Percentiles rank a stretch among this genome's conserved stretches.
These are phyloP conservation scores for Colletotrichum melonis DNA, from an alignment of 2,329 filamentous ascomycete genomes.

Conservation along the genomic window DNA sequence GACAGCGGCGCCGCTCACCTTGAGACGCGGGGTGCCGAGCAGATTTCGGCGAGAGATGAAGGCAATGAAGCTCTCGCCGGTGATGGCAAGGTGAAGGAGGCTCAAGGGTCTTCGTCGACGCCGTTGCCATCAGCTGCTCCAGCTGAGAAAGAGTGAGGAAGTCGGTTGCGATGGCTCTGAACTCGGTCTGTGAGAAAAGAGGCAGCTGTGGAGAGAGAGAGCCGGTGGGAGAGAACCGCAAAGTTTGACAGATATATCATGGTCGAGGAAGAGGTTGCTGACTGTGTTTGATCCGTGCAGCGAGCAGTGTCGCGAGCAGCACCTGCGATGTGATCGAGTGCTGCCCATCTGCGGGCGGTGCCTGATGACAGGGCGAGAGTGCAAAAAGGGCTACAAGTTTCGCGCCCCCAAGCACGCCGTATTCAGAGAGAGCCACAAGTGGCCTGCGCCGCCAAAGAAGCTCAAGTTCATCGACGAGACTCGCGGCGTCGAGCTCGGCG, in stretches of 20 bases:
- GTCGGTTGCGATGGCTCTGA: background rate
- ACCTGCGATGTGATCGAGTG: slow-evolving; percentile 54
- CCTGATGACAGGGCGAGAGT: slow-evolving; percentile 33
- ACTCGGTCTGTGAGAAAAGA: background rate
- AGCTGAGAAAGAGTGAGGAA: background rate
- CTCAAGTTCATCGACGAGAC: slow-evolving; percentile 35
- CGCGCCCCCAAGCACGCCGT: slow-evolving; percentile 31
- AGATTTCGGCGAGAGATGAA: background rate
- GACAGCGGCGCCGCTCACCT: slow-evolving; percentile 27
- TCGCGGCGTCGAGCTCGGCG: slow-evolving; percentile 27
- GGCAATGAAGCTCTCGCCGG: background rate
- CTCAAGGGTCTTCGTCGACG: background rate
- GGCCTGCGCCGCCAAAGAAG: slow-evolving; percentile 29
- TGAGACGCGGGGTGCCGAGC: slow-evolving; percentile 10
- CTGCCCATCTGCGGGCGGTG: slow-evolving; percentile 36
- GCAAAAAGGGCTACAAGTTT: slow-evolving; percentile 38
- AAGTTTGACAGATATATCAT: background rate
- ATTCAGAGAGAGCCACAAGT: slow-evolving; percentile 34
- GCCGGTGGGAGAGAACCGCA: background rate
- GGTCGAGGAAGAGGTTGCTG: background rate
- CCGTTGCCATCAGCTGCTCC: background rate
- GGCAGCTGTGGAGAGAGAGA: too few species aligned
- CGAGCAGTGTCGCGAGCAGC: slow-evolving; percentile 59
- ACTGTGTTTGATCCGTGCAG: slow-evolving; percentile 41
- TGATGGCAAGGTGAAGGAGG: background rate